Conservation (phyloP, 2,329 filamentous ascomycete species). For the Endoconidiophora polonica region DNA sequence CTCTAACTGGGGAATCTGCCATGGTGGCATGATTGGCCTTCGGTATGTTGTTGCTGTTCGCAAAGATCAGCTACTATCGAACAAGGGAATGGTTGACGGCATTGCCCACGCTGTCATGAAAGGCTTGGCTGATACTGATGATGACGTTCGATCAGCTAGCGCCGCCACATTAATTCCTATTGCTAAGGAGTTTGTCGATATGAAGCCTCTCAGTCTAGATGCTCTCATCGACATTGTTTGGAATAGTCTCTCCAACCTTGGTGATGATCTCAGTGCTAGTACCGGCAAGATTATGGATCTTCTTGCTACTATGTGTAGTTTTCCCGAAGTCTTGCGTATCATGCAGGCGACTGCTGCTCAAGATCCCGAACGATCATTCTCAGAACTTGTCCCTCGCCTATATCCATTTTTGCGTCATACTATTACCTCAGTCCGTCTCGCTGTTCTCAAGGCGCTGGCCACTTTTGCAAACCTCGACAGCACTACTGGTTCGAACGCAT, state of each 20-base stretch:
- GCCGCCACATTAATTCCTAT: conserved; percentile 96
- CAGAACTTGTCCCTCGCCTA: conserved; percentile 75
- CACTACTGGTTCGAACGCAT: conserved; percentile 48
- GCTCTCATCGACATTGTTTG: conserved; percentile 86
- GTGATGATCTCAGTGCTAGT: conserved; percentile 90
- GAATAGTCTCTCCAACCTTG: conserved; percentile 92
- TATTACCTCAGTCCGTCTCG: conserved; percentile 85
- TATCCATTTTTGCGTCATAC: conserved; percentile 96
- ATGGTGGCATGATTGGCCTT: conserved; percentile 94
- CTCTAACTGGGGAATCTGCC: conserved; percentile 83
- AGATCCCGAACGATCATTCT: conserved; percentile 79
- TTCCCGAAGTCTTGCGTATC: conserved; percentile 76
- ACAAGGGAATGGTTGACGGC: conserved; percentile 76
- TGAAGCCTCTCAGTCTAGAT: conserved; percentile 63
- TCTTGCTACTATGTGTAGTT: conserved; percentile 85
- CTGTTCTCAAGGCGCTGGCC: conserved; percentile 78
- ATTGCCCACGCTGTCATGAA: conserved; percentile 89
- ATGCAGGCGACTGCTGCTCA: conserved; percentile 82
- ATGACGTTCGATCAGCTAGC: conserved; percentile 92
- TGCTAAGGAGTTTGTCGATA: conserved; percentile 79
- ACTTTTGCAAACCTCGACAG: conserved; percentile 79
- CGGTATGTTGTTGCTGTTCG: conserved; percentile 89
- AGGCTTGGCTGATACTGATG: conserved; percentile 75
- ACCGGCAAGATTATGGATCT: conserved; percentile 98
- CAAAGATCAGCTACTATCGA: conserved; percentile 75